These are phyloP conservation scores for Porphyra umbilicalis DNA, from an alignment of 31 red algal genomes.

Conservation along the genomic window DNA sequence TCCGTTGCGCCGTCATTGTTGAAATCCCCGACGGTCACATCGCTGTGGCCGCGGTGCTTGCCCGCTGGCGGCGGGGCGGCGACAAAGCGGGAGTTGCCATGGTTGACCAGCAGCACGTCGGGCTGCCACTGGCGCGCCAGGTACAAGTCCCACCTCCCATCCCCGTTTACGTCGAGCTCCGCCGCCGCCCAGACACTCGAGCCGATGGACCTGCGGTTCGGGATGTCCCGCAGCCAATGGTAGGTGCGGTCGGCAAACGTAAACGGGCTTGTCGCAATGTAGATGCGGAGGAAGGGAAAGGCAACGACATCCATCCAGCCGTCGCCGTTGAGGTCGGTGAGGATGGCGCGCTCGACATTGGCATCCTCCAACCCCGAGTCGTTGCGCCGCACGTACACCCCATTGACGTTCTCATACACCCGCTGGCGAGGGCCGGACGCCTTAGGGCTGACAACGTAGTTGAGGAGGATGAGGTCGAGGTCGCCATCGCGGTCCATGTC, in stretches of 20 bases:
- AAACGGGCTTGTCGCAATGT: slow-evolving; percentile 5
- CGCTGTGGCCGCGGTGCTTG: slow-evolving; percentile 3
- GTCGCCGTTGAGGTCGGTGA: slow-evolving; percentile 38
- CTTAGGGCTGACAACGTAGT: not conserved
- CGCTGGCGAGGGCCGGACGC: not conserved
- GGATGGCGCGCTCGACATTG: not conserved
- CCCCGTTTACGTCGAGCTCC: slow-evolving; percentile 47
- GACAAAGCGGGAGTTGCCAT: slow-evolving; percentile 18
- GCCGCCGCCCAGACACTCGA: slow-evolving; percentile 2
- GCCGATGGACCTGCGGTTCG: not conserved
- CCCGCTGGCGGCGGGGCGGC: slow-evolving; percentile 2
- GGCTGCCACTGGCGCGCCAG: slow-evolving; percentile 3
- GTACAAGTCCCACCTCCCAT: slow-evolving; percentile 46
- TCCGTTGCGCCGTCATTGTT: slow-evolving; percentile 52
- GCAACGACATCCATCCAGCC: slow-evolving; percentile 30
- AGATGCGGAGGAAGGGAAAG: slow-evolving; percentile 7
- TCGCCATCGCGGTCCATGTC: slow-evolving; percentile 10
- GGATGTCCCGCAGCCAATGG: not conserved
- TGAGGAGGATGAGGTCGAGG: slow-evolving; percentile 26
- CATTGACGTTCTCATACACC: slow-evolving; percentile 11
- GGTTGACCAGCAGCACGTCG: slow-evolving; percentile 27
- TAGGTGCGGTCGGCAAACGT: slow-evolving; percentile 12
- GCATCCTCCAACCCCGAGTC: slow-evolving; percentile 4
- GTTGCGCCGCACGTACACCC: not conserved
- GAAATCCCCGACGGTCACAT: slow-evolving; percentile 60